Conservation (phyloP, 768 basidiomycete genomes). For the Boletus tylopilopsis region DNA sequence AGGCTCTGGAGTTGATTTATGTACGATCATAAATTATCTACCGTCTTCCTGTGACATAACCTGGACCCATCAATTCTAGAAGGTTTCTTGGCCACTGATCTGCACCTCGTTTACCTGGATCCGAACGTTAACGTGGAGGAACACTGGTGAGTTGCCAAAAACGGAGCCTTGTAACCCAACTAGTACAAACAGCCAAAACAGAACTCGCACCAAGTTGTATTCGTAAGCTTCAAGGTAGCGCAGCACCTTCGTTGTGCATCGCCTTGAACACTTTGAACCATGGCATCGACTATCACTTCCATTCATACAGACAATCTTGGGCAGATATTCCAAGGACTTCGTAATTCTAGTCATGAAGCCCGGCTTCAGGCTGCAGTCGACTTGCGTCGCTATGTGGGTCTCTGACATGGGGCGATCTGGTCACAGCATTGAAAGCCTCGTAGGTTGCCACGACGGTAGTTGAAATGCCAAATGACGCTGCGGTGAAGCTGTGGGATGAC, state of each 20-base stretch:
- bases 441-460: conserved; percentile 72
- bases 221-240: conserved; percentile 8
- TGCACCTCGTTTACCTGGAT: too few species aligned
- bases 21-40: too few species aligned
- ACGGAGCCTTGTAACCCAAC: conserved; percentile 26
- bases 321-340: conserved; percentile 64
- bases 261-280: too few species aligned
- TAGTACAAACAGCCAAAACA: conserved; percentile 27
- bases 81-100: neutral
- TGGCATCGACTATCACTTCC: conserved; percentile 59
- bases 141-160: conserved; percentile 13
- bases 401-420: conserved; percentile 8
- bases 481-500: conserved; percentile 82
- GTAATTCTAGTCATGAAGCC: conserved; percentile 59
- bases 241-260: neutral
- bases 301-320: conserved; percentile 60
- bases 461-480: conserved; percentile 79
- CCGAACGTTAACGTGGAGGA: too few species aligned
- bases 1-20: too few species aligned
- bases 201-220: neutral
- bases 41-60: too few species aligned
- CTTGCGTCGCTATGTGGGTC: conserved; percentile 68
- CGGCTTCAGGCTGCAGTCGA: conserved; percentile 68
- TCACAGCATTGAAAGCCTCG: conserved; percentile 5
- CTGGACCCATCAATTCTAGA: too few species aligned